Conservation (phyloP, 306 rosid species). For the Prinsepia uniflora region DNA sequence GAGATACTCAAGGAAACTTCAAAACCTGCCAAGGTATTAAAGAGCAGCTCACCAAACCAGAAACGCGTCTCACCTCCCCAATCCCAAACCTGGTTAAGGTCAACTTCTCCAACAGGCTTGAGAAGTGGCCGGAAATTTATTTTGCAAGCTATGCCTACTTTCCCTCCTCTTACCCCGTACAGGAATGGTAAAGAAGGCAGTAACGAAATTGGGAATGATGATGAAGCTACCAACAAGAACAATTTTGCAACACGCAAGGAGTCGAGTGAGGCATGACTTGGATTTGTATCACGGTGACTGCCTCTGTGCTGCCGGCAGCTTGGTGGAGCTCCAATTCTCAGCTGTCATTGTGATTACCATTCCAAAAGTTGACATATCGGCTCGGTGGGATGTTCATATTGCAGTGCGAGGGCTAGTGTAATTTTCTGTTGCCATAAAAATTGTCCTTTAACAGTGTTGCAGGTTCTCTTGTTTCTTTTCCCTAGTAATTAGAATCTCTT, state of each 20-base stretch:
- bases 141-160: constrained; percentile 16
- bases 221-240: background rate
- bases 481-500: too few species aligned
- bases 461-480: background rate
- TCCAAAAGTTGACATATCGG: background rate
- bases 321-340: background rate
- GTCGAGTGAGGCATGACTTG: background rate
- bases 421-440: background rate
- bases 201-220: background rate
- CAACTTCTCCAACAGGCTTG: constrained; percentile 19
- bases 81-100: background rate
- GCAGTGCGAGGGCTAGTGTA: constrained; percentile 10
- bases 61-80: constrained; percentile 14
- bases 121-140: constrained; percentile 7
- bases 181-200: constrained; percentile 3
- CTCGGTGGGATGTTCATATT: background rate
- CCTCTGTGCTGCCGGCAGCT: background rate
- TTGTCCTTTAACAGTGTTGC: background rate
- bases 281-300: background rate
- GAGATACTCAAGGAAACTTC: constrained; percentile 20
- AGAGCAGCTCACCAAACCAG: constrained; percentile 12
- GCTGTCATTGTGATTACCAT: background rate
- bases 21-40: background rate
- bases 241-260: background rate
- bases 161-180: constrained; percentile 19